Evolutionary conservation across 1,284 basidiomycete species (phyloP).

Genomic region (Pseudozyma tsukubaensis): DNA sequence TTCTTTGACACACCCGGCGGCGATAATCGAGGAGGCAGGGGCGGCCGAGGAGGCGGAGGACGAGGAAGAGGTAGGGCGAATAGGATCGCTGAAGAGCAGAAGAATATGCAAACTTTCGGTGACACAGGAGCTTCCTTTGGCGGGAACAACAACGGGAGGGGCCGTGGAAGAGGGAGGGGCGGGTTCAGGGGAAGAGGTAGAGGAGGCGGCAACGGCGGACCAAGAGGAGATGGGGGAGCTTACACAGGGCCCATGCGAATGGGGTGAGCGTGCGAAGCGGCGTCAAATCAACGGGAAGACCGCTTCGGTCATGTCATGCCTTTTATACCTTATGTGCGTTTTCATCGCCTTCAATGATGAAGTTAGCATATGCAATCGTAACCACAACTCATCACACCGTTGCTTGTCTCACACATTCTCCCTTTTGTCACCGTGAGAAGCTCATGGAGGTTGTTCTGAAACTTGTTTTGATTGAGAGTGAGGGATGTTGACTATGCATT

Average conservation of each 20-base stretch:
- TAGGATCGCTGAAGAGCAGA: conserved; percentile 60
- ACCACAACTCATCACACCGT: neutral
- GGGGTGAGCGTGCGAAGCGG: conserved; percentile 1
- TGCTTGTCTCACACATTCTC: neutral
- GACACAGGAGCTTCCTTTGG: conserved; percentile 44
- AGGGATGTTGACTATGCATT: too few relatives aligned
- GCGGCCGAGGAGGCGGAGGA: conserved; percentile 42
- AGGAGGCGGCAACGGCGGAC: conserved; percentile 7
- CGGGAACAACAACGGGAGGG: conserved; percentile 10
- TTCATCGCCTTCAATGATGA: neutral
- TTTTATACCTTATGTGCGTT: conserved; percentile 5
- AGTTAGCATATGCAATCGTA: neutral
- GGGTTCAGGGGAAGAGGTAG: conserved; percentile 24
- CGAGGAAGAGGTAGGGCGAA: conserved; percentile 49
- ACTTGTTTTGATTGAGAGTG: too few relatives aligned
- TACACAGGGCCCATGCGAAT: conserved; percentile 34
- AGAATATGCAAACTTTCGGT: conserved; percentile 66
- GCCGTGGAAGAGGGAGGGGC: conserved; percentile 17
- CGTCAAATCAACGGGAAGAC: neutral
- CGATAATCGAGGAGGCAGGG: conserved; percentile 19
- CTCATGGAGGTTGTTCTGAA: too few relatives aligned
- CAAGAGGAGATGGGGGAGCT: neutral
- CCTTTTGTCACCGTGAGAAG: too few relatives aligned
- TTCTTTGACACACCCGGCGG: conserved; percentile 29
- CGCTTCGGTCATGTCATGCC: neutral